Base-by-base conservation (phyloP, 2,329 filamentous ascomycete genomes). In the Elsinoe australis region DNA sequence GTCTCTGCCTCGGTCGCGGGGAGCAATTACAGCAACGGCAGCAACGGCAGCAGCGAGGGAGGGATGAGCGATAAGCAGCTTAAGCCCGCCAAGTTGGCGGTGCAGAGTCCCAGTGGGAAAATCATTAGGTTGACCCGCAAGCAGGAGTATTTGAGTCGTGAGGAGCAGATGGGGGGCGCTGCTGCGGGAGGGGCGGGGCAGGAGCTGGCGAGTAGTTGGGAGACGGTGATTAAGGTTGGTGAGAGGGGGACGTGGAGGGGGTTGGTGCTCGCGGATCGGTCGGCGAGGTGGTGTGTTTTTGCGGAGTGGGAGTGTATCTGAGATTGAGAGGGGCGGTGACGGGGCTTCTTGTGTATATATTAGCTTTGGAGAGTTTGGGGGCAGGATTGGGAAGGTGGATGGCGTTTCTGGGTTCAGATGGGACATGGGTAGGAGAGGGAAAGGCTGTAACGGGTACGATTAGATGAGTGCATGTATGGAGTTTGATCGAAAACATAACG, bases 11-110 rank as follows among this genome's bases (percentile, higher is more conserved):
- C 71, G 8, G 70, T 70, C 2, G 69, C 68, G 3, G 72, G 71
- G 15, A 75, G 72, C 9, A 71, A 71, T 14, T 73, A 74, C 46
- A 74, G 71, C 1, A 61, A 73, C 60, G 59, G 80, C 4, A 78
- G 79, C 1, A 76, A 75, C 46, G 75, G 75, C 15, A 79, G 73
- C 59, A 73, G 71, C 18, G 69, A 71, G 12, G 72, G 71, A 18
- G 72, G 71, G 12, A 73, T 71, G 57, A 69, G 66, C 24, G 56
- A 65, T 4, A 72, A 75, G 50, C 70, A 75, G 31, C 74, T 59
- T 61, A 98, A 98, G 65, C 90, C 92, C 2, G 92, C 92, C 4
- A 98, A 98, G 66, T 68, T 98, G 47, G 92, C 92, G 0, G 90
- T 98, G 49, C 92, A 98, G 67, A 87, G 85, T 4, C 92, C 92